Evolutionary conservation across 345 rosid species (phyloP).

Genomic region (Turnera subulata): DNA sequence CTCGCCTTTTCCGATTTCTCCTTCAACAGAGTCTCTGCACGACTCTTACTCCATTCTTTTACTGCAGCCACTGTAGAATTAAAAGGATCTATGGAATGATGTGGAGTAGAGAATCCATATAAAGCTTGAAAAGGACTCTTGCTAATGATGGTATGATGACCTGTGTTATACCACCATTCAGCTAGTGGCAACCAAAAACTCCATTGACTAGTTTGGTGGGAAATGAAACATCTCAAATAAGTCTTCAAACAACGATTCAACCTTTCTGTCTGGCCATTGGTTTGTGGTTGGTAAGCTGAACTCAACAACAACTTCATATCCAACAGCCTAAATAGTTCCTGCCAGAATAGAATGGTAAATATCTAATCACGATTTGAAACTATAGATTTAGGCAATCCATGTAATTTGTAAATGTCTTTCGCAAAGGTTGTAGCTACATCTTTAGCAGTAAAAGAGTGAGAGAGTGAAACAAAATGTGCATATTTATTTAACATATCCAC

Average conservation of each 20-base stretch:
- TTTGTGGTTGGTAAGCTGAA: background rate
- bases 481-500: background rate
- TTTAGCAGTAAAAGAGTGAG: background rate
- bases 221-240: background rate
- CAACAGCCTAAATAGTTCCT: background rate
- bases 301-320: background rate
- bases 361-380: too few relatives aligned
- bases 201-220: rapidly evolving
- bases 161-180: background rate
- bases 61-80: too few relatives aligned
- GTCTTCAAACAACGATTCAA: background rate
- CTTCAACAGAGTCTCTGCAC: too few relatives aligned
- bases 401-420: too few relatives aligned
- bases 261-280: background rate
- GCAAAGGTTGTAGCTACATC: background rate
- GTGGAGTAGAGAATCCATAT: background rate
- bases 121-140: background rate
- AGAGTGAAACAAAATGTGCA: background rate
- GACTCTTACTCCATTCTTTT: too few relatives aligned
- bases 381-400: too few relatives aligned
- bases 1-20: too few relatives aligned
- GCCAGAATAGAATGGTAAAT: background rate
- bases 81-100: too few relatives aligned
- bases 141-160: background rate
- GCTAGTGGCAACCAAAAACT: background rate